A percentile compares a stretch with the other conserved stretches of the same genome.
Conservation (phyloP, 1,139 yeast genomes). For the Saccharomyces hybrid region DNA sequence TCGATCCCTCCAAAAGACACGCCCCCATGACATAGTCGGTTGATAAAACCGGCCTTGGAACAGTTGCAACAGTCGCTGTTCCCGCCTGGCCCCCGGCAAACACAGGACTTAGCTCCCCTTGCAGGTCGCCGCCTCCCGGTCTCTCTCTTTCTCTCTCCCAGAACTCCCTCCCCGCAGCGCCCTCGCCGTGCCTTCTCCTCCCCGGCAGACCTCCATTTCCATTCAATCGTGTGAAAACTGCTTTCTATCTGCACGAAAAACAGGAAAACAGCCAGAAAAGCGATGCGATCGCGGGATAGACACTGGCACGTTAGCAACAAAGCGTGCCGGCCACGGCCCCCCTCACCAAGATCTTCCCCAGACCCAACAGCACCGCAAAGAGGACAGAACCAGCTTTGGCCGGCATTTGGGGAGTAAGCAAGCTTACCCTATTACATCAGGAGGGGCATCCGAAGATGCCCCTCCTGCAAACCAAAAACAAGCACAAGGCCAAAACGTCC, state of each 20-base stretch:
- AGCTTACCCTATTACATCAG: slow-evolving; percentile 61
- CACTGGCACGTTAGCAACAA: neutral
- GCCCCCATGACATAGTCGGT: neutral
- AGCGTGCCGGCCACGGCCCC: neutral
- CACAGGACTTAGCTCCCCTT: neutral
- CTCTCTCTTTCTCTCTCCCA: neutral
- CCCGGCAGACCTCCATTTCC: neutral
- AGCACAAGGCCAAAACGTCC: slow-evolving; percentile 6
- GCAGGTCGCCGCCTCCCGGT: neutral
- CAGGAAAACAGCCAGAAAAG: too few relatives aligned
- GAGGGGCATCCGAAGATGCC: neutral
- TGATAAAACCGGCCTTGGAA: neutral
- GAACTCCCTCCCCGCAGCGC: too few relatives aligned
- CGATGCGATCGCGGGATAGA: too few relatives aligned
- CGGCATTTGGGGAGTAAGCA: slow-evolving; percentile 50
- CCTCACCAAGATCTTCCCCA: too few relatives aligned
- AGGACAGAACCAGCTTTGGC: too few relatives aligned
- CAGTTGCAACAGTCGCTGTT: neutral
- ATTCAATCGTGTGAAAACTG: neutral
- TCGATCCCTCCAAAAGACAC: slow-evolving; percentile 1
- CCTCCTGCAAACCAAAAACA: slow-evolving; percentile 6
- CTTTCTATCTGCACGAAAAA: too few relatives aligned
- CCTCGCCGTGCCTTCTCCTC: neutral
- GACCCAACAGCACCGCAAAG: too few relatives aligned
- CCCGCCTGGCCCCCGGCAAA: too few relatives aligned